Base-by-base conservation (phyloP, 2,329 filamentous ascomycete genomes). In the Juglanconis oblonga region DNA sequence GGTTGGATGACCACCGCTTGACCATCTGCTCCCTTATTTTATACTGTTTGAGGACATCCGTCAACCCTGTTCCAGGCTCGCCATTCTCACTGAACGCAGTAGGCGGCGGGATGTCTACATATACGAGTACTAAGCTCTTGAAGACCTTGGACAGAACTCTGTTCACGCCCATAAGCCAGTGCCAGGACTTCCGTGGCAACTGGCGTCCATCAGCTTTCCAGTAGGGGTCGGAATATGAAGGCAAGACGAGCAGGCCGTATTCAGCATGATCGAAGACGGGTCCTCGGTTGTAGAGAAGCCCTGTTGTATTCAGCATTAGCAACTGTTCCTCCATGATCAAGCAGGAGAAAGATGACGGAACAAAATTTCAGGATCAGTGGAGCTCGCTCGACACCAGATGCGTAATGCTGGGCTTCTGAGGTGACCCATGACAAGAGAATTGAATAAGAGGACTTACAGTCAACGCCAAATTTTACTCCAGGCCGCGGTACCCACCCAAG, bases 241-340 rank as follows among this genome's bases (percentile, higher is more conserved):
- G 94, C 3, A 98, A 71, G 45, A 99, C 86, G 31, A 94, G 81
- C 48, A 97, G 77, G 0, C 91, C 93, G 70, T 97, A 99, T 70
- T 98, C 92, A 29, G 95, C 95, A 71, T 99, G 95, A 29, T 92
- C 87, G 72, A 99, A 98, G 0, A 95, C 94, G 0, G 95, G 95
- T 0, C 95, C 95, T 24, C 92, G 88, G 59, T 92, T 88, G 75
- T 99, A 99, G 7, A 99, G 83, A n/a, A 99, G 79, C 79, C 91
- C 55, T 57, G n/a, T 52, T 13, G 35, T 44, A 32, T 24, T 11
- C 42, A 29, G 13, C 4, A 40, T 56, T 5, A 56, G 54, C 24
- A 40, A 14, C 5, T 14, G 13, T 40, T 33, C 24, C n/a, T 17
- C 38, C 8, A 29, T 5, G 35, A 17, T 14, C 17, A 40, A 29